Conservation (phyloP, 75 land plant species). For the Sequoia sempervirens region DNA sequence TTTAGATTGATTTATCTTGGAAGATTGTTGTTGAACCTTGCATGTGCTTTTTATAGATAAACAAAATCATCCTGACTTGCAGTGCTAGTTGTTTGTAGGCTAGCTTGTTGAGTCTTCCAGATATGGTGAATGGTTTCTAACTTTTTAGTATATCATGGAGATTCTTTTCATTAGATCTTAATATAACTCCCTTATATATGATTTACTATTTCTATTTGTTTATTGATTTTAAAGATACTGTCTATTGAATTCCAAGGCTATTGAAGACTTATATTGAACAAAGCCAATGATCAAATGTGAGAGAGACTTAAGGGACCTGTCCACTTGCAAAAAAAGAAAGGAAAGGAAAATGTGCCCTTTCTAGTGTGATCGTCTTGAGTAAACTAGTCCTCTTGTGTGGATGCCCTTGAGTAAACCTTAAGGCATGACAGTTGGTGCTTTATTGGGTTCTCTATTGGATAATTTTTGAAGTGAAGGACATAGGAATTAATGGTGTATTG, state of each 20-base stretch:
- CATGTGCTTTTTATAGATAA: background rate
- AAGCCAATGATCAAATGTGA: background rate
- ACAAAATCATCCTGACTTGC: background rate
- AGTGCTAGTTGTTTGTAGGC: background rate
- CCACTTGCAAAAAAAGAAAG: too few relatives aligned
- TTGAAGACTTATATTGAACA: background rate
- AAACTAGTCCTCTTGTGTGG: too few relatives aligned
- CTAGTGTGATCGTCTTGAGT: too few relatives aligned
- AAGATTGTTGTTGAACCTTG: background rate
- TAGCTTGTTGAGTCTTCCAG: background rate
- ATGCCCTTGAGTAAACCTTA: too few relatives aligned
- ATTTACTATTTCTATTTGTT: background rate
- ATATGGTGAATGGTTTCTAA: background rate
- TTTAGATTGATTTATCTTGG: background rate
- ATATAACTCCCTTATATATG: background rate
- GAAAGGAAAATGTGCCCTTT: too few relatives aligned
- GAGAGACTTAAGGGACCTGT: background rate
- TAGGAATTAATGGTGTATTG: background rate
- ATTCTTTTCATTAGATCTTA: background rate
- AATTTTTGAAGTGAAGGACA: background rate
- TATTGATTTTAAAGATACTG: background rate
- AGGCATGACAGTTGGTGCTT: background rate
- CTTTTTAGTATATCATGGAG: background rate
- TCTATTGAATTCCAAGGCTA: background rate
- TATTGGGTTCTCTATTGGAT: background rate